Evolutionary conservation across 495 filamentous ascomycete species (phyloP), one percentile per base, ranked within the genome.

Genomic region (Usnea hakonensis): DNA sequence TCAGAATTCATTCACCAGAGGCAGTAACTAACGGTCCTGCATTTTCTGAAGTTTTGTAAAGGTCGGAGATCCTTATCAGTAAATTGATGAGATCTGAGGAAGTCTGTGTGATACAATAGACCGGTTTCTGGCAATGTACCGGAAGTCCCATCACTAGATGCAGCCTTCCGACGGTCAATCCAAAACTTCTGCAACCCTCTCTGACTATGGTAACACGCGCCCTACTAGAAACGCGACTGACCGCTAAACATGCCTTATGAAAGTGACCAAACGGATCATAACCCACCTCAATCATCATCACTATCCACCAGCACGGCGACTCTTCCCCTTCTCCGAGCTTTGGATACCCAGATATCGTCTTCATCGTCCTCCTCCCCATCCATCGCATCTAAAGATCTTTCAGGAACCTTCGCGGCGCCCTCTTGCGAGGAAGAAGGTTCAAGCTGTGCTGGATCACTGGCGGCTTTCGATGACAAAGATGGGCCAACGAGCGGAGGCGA

Each of bases 301-400:
- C 78, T 80, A 32, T 83, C 80, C 60, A 79, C 72, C 37, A 80
- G 73, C 64, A 83, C 78, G 2, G 78, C 75, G 28, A 74, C 76
- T 40, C 77, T 73, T 48, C 73, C 72, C 8, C 79, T 74, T 57
- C 77, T 67, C 53, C 74, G 72, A 63, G 67, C 61, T 16, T 71
- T 61, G 23, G 64, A 60, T 26, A 67, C 67, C 16, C 0, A 50
- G 64, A 56, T 79, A 56, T 79, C 76, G 2, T 75, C 71, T n/a
- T 68, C 67, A 52, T 66, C 63, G 16, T 65, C 62, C 28, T 60
- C 64, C 6, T 63, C 65, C 0, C 16, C 37, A 57, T 68, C 64
- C 14, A 19, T 33, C 9, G 23, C 28, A 30, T 23, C 57, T 11
- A 59, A 36, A 9, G 16, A 38, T 26, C 2, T 17, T 23, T 50